Base-by-base conservation (phyloP, 192 early-diverging fungal species). In the Podila epigama region DNA sequence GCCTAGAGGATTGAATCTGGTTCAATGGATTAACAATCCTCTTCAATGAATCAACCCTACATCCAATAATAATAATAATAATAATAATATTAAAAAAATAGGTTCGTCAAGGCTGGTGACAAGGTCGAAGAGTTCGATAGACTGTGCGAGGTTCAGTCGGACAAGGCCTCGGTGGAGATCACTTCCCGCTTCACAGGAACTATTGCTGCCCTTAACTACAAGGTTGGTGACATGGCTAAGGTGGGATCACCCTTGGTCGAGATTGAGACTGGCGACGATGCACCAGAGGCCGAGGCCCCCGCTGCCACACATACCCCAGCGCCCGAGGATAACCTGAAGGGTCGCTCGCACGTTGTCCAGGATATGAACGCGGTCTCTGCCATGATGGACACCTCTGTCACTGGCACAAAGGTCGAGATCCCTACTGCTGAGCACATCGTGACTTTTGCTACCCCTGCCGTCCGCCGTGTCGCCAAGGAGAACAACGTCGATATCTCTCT, bases 81-180 rank as follows among this genome's bases (percentile, higher is more conserved):
- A n/a, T n/a, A n/a, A n/a, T n/a, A n/a, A n/a, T n/a, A n/a, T n/a
- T n/a, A n/a, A n/a, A n/a, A n/a, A n/a, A n/a, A 28, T 54, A 94
- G 92, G 92, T 97, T 96, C 78, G 94, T 99, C 36, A 92, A 99
- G 84, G 87, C 89, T 6, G 97, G 97, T 63, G 90, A 94, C 73
- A 84, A 80, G 51, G 90, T 99, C 22, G 84, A 87, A 22, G 94
- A 98, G 88, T 99, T 99, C 81, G 89, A 95, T 66, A 93, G 92
- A 78, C 91, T 99, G 40, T 97, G 95, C 70, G 97, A 99, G 68
- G 96, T 99, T 29, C 96, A 97, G 60, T 96, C 94, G 13, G 97
- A 99, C 82, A 99, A 99, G 85, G 97, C 97, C 11, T 92, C 97
- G n/a, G 97, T 97, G 10, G 96, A 99, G 81, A 98, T 99, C 81